These are phyloP conservation scores for Rhizophora mangle DNA, from an alignment of 345 rosid genomes.

Conservation along the genomic window DNA sequence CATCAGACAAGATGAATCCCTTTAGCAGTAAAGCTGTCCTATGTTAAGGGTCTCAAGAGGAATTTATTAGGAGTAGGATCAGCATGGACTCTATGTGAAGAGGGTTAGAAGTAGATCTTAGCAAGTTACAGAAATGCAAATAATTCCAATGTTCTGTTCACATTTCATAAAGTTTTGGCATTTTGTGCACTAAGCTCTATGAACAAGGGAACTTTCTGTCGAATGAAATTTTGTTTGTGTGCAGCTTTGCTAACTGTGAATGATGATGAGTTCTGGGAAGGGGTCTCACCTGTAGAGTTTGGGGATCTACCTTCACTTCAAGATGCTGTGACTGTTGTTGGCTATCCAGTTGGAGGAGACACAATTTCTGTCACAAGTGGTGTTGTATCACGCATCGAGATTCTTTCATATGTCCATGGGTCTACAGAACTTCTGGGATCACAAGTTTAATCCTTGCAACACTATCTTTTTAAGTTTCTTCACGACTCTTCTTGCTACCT, in stretches of 20 bases:
- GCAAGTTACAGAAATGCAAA: too few relatives aligned
- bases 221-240: not conserved
- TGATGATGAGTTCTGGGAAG: conserved; percentile 95
- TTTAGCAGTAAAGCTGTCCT: not conserved
- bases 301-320: conserved; percentile 93
- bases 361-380: conserved; percentile 97
- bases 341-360: conserved; percentile 95
- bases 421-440: conserved; percentile 89
- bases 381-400: conserved; percentile 91
- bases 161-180: too few relatives aligned
- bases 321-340: conserved; percentile 96
- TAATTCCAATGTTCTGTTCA: too few relatives aligned
- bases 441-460: conserved; percentile 46
- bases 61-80: not conserved
- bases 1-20: not conserved
- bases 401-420: conserved; percentile 87
- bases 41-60: not conserved
- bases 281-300: conserved; percentile 77
- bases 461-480: not conserved
- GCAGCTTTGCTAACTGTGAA: conserved; percentile 73
- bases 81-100: not conserved
- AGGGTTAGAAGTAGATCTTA: not conserved
- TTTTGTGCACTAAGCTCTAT: not conserved
- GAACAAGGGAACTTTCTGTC: not conserved
- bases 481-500: not conserved